These are phyloP conservation scores for Dichotomocladium elegans DNA, from an alignment of 371 early-diverging fungal genomes.

Conservation along the genomic window DNA sequence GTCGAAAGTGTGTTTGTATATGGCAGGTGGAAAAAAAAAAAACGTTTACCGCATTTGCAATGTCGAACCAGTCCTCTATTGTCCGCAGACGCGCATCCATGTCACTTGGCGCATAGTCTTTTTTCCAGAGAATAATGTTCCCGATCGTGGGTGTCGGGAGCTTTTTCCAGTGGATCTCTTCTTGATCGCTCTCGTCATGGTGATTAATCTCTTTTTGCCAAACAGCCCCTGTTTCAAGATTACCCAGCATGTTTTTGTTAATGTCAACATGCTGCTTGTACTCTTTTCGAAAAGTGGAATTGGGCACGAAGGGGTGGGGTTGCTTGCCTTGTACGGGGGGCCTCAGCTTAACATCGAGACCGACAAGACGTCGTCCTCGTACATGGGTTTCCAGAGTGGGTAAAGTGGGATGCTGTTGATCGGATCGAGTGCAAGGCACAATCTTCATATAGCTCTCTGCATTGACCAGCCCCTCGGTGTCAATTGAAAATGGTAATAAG, in stretches of 20 bases:
- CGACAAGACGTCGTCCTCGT: conserved; percentile 8
- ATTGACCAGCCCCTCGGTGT: conserved; percentile 8
- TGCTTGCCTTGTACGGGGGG: conserved; percentile 6
- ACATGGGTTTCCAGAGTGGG: conserved; percentile 3
- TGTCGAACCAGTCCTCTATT: conserved; percentile 9
- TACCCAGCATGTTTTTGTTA: no score
- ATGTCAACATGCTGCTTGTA: no score
- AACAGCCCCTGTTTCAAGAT: neutral
- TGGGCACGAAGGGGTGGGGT: neutral
- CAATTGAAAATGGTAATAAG: conserved; percentile 9
- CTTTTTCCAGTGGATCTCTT: neutral
- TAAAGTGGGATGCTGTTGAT: neutral
- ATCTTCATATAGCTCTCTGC: conserved; percentile 6
- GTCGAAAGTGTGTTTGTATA: neutral
- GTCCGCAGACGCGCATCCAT: conserved; percentile 10
- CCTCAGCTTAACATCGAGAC: neutral
- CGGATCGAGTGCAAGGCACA: neutral
- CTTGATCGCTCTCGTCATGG: conserved; percentile 6
- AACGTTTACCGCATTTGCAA: conserved; percentile 10
- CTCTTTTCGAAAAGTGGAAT: no score
- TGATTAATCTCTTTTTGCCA: conserved; percentile 5
- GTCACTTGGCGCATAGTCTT: conserved; percentile 12
- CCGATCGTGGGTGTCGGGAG: neutral
- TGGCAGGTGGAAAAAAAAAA: neutral
- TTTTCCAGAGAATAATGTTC: conserved; percentile 14